A percentile compares a stretch with the other conserved stretches of the same genome.
Evolutionary conservation across 2,329 filamentous ascomycete genomes (phyloP).

Genomic region (Arthrobotrys musiformis): DNA sequence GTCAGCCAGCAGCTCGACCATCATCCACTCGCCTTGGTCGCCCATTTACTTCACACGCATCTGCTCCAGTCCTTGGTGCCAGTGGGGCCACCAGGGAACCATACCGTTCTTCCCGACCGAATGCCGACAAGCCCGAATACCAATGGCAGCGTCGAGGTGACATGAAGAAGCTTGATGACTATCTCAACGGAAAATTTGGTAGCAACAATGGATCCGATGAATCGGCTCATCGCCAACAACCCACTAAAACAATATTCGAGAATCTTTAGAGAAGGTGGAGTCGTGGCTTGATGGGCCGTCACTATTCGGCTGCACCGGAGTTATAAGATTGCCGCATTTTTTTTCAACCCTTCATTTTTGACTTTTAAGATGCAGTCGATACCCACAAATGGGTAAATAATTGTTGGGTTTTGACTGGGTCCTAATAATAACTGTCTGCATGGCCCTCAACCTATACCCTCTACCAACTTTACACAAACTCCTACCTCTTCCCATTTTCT

Average conservation of each 20-base stretch:
- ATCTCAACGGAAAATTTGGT: constrained; percentile 1
- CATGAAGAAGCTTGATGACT: constrained; percentile 11
- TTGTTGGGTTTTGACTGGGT: background rate
- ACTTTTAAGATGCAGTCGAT: no score
- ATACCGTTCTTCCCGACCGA: constrained; percentile 12
- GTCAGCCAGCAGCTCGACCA: constrained; percentile 8
- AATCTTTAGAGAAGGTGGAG: constrained; percentile 41
- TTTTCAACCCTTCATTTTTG: background rate
- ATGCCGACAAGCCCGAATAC: constrained; percentile 1
- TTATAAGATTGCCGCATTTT: background rate
- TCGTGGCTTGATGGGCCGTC: constrained; percentile 31
- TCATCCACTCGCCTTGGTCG: constrained; percentile 20
- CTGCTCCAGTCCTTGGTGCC: constrained; percentile 19
- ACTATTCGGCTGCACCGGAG: background rate
- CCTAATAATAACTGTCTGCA: background rate
- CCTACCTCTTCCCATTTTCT: background rate
- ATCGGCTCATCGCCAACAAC: background rate
- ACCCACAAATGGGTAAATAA: background rate
- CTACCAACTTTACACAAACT: background rate
- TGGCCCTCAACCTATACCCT: background rate
- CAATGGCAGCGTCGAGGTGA: background rate
- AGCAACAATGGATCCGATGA: background rate
- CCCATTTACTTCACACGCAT: constrained; percentile 28
- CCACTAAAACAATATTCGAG: constrained; percentile 8
- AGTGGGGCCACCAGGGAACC: background rate